Evolutionary conservation across 2,329 filamentous ascomycete species (phyloP), one percentile per base, ranked within the genome.

Genomic region (Aspergillus versicolor): DNA sequence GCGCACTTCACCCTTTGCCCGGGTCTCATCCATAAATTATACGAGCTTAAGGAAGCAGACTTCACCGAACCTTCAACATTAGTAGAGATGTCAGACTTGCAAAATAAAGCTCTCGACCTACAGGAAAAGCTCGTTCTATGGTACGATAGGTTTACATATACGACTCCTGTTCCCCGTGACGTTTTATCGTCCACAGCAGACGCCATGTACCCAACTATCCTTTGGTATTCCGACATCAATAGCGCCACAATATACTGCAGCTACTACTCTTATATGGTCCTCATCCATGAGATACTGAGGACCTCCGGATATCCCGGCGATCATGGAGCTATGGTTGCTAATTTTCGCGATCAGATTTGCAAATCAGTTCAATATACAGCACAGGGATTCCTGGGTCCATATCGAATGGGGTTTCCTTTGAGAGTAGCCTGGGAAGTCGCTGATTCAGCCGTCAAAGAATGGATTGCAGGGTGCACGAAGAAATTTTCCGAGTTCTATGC

Each of bases 261-360:
- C 19, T 69, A 69, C 49, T 67, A 67, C 34, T 60, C 69, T 15
- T 71, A 64, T 40, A 69, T 66, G 67, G 57, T 62, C 6, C 60
- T 70, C 34, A 61, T 70, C 5, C 66, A 70, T 41, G 65, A 68
- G 44, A 48, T 64, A 8, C 38, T 71, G n/a, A 65, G 48, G 22
- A 52, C 40, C 2, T 67, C 63, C 32, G 58, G 54, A 3, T 64
- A 63, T 24, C 58, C 66, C 8, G 68, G 68, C 13, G 57, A 63
- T 8, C 65, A 71, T 27, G 61, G 19, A 6, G 61, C 58, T 17
- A 63, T 65, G 61, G 59, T 66, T 11, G 21, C 52, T 17, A 65
- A 64, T 54, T 70, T 63, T 22, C 61, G 63, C 15, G 67, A 70
- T 52, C 66, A 66, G 54, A 70, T 70, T n/a, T 71, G 69, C 59